Evolutionary conservation across 2,329 filamentous ascomycete species (phyloP).

Genomic region (Colletotrichum somersetense): DNA sequence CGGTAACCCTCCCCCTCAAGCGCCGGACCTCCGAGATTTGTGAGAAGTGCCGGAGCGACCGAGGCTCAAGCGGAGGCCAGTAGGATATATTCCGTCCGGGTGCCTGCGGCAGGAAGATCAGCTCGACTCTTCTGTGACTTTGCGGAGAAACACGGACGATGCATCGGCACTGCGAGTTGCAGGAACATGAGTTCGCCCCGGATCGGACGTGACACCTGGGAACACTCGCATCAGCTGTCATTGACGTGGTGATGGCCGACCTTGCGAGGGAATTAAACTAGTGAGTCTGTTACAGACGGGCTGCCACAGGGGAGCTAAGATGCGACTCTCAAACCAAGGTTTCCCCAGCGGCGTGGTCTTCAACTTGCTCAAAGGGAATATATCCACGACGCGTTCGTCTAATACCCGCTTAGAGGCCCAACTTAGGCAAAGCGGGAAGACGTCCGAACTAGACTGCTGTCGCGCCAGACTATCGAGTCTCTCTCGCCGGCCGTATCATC

Average conservation of each 20-base stretch:
- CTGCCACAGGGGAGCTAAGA: conserved; percentile 6
- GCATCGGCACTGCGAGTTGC: conserved; percentile 17
- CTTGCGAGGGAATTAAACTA: background rate
- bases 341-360: conserved; percentile 18
- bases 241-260: background rate
- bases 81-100: conserved; percentile 27
- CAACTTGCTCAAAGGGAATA: background rate
- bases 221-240: background rate
- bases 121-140: conserved; percentile 18
- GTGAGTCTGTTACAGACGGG: conserved; percentile 12
- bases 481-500: background rate
- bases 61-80: conserved; percentile 6
- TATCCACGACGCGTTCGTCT: conserved; percentile 26
- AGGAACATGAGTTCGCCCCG: conserved; percentile 6
- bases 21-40: conserved; percentile 26
- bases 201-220: conserved; percentile 14
- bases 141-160: conserved; percentile 28
- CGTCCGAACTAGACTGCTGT: conserved; percentile 17
- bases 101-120: conserved; percentile 6
- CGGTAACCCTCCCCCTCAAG: conserved; percentile 10
- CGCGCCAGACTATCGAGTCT: background rate
- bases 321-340: conserved; percentile 6
- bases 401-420: conserved; percentile 1
- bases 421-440: conserved; percentile 26
- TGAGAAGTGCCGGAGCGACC: background rate